These are phyloP conservation scores for Cercophora sp. DNA, from an alignment of 495 filamentous ascomycete species.

Conservation along the genomic window DNA sequence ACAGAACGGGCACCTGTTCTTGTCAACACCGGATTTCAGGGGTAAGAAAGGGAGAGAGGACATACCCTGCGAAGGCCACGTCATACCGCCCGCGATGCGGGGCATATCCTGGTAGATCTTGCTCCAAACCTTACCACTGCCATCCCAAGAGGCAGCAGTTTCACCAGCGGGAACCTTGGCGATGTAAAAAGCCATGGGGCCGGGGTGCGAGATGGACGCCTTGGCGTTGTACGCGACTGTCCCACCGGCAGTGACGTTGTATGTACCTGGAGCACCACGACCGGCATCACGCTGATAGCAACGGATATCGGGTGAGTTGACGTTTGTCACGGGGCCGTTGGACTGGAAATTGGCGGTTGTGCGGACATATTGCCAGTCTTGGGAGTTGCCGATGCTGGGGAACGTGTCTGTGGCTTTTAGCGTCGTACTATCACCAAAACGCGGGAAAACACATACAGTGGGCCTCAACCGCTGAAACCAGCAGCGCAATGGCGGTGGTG, in stretches of 20 bases:
- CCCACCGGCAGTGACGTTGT: constrained; percentile 44
- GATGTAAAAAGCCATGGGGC: constrained; percentile 51
- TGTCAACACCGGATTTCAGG: background rate
- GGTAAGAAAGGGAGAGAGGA: background rate
- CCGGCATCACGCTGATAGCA: constrained; percentile 48
- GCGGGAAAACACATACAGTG: constrained; percentile 29
- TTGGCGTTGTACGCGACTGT: constrained; percentile 42
- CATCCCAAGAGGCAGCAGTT: constrained; percentile 44
- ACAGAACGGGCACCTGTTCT: constrained; percentile 32
- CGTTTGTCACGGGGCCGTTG: constrained; percentile 50
- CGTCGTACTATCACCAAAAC: background rate
- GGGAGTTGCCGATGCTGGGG: constrained; percentile 29
- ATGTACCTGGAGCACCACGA: constrained; percentile 31
- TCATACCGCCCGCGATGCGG: constrained; percentile 33
- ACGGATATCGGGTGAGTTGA: constrained; percentile 43
- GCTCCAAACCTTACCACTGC: constrained; percentile 48
- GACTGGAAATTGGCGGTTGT: constrained; percentile 47
- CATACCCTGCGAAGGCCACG: constrained; percentile 43
- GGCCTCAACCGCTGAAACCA: constrained; percentile 33
- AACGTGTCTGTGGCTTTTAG: constrained; percentile 23
- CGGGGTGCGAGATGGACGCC: constrained; percentile 46
- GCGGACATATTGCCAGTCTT: constrained; percentile 49
- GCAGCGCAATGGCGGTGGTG: constrained; percentile 27
- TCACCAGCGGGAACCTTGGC: constrained; percentile 48
- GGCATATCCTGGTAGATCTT: constrained; percentile 51